Conservation (phyloP, 371 early-diverging fungal species). For the Circinella umbellata region DNA sequence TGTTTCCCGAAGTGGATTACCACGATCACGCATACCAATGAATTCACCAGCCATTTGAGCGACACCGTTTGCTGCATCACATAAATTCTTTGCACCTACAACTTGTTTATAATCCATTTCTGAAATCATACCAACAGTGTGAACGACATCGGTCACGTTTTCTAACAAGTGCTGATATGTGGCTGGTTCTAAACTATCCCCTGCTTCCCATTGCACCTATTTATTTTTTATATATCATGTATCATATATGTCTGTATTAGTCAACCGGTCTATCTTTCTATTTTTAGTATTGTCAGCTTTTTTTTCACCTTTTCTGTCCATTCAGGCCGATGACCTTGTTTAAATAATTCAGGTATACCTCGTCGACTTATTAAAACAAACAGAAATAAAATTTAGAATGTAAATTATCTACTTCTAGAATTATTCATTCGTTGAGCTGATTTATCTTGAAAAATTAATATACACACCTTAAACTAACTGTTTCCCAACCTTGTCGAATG, state of each 20-base stretch:
- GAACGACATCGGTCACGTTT: constrained; percentile 71
- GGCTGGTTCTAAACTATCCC: constrained; percentile 68
- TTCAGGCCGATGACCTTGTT: constrained; percentile 32
- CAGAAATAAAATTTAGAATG: background rate
- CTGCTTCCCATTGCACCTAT: constrained; percentile 67
- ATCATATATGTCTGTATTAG: too few relatives aligned
- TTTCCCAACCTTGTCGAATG: constrained; percentile 74
- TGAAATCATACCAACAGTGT: constrained; percentile 74
- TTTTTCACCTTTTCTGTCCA: constrained; percentile 49
- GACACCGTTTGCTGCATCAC: constrained; percentile 37
- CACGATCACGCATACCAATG: constrained; percentile 42
- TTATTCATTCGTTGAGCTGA: background rate
- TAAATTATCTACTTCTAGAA: background rate
- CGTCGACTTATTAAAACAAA: constrained; percentile 42
- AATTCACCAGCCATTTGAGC: constrained; percentile 27
- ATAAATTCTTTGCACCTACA: constrained; percentile 51
- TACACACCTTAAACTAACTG: constrained; percentile 71
- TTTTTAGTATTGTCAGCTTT: too few relatives aligned
- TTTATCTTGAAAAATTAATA: constrained; percentile 13
- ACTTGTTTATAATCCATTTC: constrained; percentile 74
- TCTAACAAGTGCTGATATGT: constrained; percentile 58
- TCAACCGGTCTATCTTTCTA: background rate
- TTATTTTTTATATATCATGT: too few relatives aligned
- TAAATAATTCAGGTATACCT: constrained; percentile 48
- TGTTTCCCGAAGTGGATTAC: constrained; percentile 48